These are phyloP conservation scores for Russula ochroleuca DNA, from an alignment of 768 basidiomycete species.

Conservation along the genomic window DNA sequence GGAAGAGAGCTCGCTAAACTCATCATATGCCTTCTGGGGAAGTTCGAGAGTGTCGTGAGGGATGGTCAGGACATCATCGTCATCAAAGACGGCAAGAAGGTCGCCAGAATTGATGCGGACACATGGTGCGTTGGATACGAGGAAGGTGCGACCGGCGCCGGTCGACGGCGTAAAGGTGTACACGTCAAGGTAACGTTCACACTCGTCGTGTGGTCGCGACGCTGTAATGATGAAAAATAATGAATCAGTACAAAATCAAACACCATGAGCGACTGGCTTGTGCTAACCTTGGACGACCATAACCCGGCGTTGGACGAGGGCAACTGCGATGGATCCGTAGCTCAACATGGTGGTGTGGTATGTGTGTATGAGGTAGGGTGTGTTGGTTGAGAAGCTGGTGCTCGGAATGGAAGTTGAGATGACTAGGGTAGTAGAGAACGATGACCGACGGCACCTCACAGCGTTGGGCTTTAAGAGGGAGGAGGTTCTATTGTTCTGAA, in stretches of 20 bases:
- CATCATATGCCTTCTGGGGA: slow-evolving; percentile 51
- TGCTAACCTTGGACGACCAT: slow-evolving; percentile 61
- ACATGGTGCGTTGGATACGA: slow-evolving; percentile 53
- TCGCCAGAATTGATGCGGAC: slow-evolving; percentile 60
- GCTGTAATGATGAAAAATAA: slow-evolving; percentile 38
- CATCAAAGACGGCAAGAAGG: slow-evolving; percentile 55
- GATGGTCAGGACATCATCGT: slow-evolving; percentile 34
- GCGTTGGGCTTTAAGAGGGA: slow-evolving; percentile 1
- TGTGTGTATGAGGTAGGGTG: background rate
- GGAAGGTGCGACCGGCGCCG: slow-evolving; percentile 51
- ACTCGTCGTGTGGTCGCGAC: slow-evolving; percentile 48
- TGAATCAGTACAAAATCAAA: background rate
- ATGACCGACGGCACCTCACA: background rate
- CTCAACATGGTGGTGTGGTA: slow-evolving; percentile 20
- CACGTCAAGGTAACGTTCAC: slow-evolving; percentile 62
- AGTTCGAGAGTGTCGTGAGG: slow-evolving; percentile 59
- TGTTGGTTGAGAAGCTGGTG: background rate
- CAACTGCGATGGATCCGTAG: slow-evolving; percentile 60
- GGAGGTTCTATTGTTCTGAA: slow-evolving; percentile 21
- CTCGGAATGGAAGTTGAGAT: background rate
- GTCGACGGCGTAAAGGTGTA: slow-evolving; percentile 61
- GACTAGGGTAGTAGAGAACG: background rate
- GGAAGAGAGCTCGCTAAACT: slow-evolving; percentile 52
- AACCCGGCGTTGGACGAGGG: slow-evolving; percentile 63
- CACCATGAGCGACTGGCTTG: background rate